A percentile compares a stretch with the other conserved stretches of the same genome.
phyloP scores from a whole-genome alignment of 164 flowering plant genomes.

The Liriodendron chinense region DNA sequence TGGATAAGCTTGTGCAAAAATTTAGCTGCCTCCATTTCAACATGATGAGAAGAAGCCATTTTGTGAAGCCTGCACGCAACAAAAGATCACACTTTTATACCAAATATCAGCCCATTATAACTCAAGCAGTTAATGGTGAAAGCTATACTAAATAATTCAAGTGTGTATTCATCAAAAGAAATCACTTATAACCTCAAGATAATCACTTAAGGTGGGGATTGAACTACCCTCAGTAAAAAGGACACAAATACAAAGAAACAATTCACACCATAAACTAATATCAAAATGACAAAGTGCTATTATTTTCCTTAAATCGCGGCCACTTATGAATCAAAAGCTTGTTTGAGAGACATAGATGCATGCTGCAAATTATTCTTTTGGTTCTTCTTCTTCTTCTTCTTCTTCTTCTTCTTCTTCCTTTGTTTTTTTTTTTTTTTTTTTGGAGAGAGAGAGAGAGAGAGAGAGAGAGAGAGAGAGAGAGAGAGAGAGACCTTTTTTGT shows the following conservation, averaged over 20 bases:
- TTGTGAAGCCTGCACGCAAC: not conserved
- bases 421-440: too few species aligned
- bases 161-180: not conserved
- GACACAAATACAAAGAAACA: not conserved
- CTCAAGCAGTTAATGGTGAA: not conserved
- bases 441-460: too few species aligned
- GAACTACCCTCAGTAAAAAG: not conserved
- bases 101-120: not conserved
- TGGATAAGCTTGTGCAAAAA: conserved; percentile 94
- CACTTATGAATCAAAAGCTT: too few species aligned
- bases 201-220: not conserved
- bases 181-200: not conserved
- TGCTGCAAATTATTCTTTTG: too few species aligned
- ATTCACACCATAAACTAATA: not conserved
- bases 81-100: not conserved
- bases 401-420: too few species aligned
- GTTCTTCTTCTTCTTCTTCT: too few species aligned
- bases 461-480: too few species aligned
- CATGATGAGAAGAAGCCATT: conserved; percentile 74
- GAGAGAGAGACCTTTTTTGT: too few species aligned
- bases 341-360: too few species aligned
- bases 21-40: conserved; percentile 97
- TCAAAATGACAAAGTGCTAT: too few species aligned
- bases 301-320: too few species aligned
- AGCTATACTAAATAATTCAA: not conserved